Conservation (phyloP, 2,329 filamentous ascomycete species). For the Diaporthe helianthi region DNA sequence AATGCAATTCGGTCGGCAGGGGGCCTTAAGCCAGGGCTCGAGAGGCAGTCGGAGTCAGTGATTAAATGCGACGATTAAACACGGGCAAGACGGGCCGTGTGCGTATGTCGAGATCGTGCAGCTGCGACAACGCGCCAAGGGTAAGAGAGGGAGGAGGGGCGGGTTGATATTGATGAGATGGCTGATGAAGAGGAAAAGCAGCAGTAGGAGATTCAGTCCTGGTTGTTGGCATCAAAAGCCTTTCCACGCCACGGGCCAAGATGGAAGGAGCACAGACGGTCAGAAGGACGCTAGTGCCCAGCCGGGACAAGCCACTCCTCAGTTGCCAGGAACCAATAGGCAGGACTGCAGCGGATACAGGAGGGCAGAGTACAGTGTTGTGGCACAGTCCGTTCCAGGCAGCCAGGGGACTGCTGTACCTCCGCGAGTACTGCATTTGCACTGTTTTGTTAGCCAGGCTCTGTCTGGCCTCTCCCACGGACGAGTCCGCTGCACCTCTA, state of each 20-base stretch:
- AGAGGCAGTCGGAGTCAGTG: not conserved
- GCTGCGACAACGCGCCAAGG: constrained; percentile 25
- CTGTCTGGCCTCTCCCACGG: not conserved
- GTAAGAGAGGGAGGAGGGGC: not conserved
- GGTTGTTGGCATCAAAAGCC: constrained; percentile 33
- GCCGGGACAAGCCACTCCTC: constrained; percentile 11
- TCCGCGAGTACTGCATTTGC: no score
- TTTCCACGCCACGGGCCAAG: constrained; percentile 30
- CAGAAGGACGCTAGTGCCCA: constrained; percentile 12
- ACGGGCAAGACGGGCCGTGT: not conserved
- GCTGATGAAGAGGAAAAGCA: constrained; percentile 18
- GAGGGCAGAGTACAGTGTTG: not conserved
- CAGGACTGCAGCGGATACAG: not conserved
- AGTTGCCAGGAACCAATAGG: not conserved
- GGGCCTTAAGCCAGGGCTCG: constrained; percentile 1
- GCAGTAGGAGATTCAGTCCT: constrained; percentile 14
- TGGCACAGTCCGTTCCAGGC: not conserved
- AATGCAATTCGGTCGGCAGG: constrained; percentile 5
- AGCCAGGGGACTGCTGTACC: not conserved
- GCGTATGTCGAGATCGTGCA: not conserved
- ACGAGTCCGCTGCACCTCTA: not conserved
- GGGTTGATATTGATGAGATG: constrained; percentile 21
- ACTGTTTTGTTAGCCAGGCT: not conserved
- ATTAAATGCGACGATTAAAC: constrained; percentile 16
- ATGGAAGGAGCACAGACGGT: constrained; percentile 19